These are phyloP conservation scores for Rhinocladiella mackenziei DNA, from an alignment of 2,329 filamentous ascomycete species.

Conservation along the genomic window DNA sequence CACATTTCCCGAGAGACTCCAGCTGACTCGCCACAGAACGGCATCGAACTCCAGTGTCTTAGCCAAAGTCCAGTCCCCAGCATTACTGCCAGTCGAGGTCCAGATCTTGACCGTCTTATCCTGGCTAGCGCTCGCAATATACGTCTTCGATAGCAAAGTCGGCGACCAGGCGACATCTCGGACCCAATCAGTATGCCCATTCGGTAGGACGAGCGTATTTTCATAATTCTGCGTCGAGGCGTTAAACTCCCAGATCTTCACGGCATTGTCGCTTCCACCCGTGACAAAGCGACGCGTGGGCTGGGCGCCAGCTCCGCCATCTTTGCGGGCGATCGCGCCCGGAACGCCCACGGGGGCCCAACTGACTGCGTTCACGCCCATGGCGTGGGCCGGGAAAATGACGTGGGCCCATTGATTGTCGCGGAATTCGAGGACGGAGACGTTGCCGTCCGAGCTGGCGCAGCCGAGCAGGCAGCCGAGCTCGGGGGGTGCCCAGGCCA, in stretches of 20 bases:
- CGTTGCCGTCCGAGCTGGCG: conserved; percentile 88
- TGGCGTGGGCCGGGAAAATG: conserved; percentile 85
- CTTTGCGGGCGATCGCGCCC: conserved; percentile 76
- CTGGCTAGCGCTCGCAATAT: conserved; percentile 92
- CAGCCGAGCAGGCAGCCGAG: conserved; percentile 91
- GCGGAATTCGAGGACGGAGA: conserved; percentile 93
- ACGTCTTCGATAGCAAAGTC: conserved; percentile 89
- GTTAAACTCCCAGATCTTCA: conserved; percentile 90
- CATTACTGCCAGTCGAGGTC: conserved; percentile 66
- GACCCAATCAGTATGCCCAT: conserved; percentile 92
- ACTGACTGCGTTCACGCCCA: conserved; percentile 91
- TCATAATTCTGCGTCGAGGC: conserved; percentile 52
- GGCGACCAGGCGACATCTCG: conserved; percentile 96
- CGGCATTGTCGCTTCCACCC: conserved; percentile 84
- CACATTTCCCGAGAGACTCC: conserved; percentile 95
- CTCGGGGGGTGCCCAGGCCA: conserved; percentile 96
- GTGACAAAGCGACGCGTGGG: conserved; percentile 78
- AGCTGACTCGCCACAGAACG: conserved; percentile 92
- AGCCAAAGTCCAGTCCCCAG: conserved; percentile 69
- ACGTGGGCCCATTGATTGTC: conserved; percentile 89
- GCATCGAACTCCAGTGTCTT: conserved; percentile 85
- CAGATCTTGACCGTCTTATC: conserved; percentile 98
- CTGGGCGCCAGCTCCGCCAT: conserved; percentile 51
- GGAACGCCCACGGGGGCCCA: conserved; percentile 87
- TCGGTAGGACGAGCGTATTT: conserved; percentile 54